Percentiles rank a stretch among this genome's conserved stretches.
These are phyloP conservation scores for Kwoniella botswanensis DNA, from an alignment of 768 basidiomycete species.

Conservation along the genomic window DNA sequence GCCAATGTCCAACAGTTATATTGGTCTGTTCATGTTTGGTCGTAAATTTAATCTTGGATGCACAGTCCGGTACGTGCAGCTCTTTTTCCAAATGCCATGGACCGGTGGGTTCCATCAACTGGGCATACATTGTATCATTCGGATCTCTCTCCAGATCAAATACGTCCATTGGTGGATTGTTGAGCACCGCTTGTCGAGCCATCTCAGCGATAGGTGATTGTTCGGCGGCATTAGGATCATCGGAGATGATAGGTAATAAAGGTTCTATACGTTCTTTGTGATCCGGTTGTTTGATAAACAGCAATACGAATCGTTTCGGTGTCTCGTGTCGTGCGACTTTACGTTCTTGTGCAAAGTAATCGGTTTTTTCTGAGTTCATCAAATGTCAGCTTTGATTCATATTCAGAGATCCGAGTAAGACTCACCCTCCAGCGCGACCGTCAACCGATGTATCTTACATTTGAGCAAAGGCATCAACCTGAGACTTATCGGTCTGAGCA, in stretches of 20 bases:
- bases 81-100: slow-evolving; percentile 82
- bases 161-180: slow-evolving; percentile 36
- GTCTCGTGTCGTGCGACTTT: slow-evolving; percentile 74
- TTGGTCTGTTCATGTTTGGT: slow-evolving; percentile 78
- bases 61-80: slow-evolving; percentile 69
- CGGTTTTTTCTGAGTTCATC: slow-evolving; percentile 69
- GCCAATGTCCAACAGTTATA: slow-evolving; percentile 72
- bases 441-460: slow-evolving; percentile 76
- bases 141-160: slow-evolving; percentile 35
- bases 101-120: slow-evolving; percentile 63
- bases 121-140: slow-evolving; percentile 55
- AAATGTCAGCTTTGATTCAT: background rate
- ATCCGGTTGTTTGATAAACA: slow-evolving; percentile 67
- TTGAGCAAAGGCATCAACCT: slow-evolving; percentile 83
- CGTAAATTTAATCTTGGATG: slow-evolving; percentile 69
- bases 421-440: slow-evolving; percentile 79
- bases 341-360: slow-evolving; percentile 74
- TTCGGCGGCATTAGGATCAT: slow-evolving; percentile 66
- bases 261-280: slow-evolving; percentile 62
- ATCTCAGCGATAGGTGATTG: slow-evolving; percentile 71
- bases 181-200: slow-evolving; percentile 57
- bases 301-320: slow-evolving; percentile 66
- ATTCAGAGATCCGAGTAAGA: background rate
- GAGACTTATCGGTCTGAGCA: slow-evolving; percentile 68
- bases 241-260: slow-evolving; percentile 78